phyloP scores from a whole-genome alignment of 352 stramenopile species.

The Phytophthora palmivora region DNA sequence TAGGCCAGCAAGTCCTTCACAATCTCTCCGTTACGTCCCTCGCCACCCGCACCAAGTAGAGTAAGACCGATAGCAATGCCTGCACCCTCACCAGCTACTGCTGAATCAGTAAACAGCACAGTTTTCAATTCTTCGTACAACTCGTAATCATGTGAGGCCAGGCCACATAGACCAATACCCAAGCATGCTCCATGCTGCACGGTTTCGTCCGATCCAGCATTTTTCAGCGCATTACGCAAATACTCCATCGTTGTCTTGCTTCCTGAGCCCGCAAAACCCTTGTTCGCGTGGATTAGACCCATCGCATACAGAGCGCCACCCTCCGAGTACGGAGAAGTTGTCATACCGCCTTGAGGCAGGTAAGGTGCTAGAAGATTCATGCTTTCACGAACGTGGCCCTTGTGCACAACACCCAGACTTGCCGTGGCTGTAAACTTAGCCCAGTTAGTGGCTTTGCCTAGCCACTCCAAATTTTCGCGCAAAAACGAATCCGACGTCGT shows the following conservation, averaged over 20 bases:
- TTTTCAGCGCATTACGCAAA: slow-evolving; percentile 84
- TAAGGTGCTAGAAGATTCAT: slow-evolving; percentile 98
- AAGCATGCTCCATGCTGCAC: slow-evolving; percentile 98
- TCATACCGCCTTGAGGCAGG: slow-evolving; percentile 91
- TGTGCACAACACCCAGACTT: slow-evolving; percentile 98
- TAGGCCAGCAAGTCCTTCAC: slow-evolving; percentile 97
- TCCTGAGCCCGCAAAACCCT: slow-evolving; percentile 88
- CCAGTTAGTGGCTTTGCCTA: slow-evolving; percentile 99
- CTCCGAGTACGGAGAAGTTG: slow-evolving; percentile 96
- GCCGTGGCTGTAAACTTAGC: slow-evolving; percentile 99
- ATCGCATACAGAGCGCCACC: slow-evolving; percentile 98
- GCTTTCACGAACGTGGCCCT: slow-evolving; percentile 97
- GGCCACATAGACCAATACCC: slow-evolving; percentile 95
- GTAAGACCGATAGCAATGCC: slow-evolving; percentile 98
- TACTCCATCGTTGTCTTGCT: slow-evolving; percentile 89
- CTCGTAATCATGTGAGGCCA: slow-evolving; percentile 94
- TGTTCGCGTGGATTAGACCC: slow-evolving; percentile 98
- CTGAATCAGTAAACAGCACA: slow-evolving; percentile 97
- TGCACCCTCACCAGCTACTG: slow-evolving; percentile 97
- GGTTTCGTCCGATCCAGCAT: slow-evolving; percentile 94
- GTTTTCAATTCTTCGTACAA: slow-evolving; percentile 98
- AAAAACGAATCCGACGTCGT: slow-evolving; percentile 98
- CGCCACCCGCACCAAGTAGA: slow-evolving; percentile 93
- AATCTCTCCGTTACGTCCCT: slow-evolving; percentile 84
- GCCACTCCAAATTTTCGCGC: slow-evolving; percentile 99